These are phyloP conservation scores for Phytophthora megakarya DNA, from an alignment of 352 stramenopile species.

Conservation along the genomic window DNA sequence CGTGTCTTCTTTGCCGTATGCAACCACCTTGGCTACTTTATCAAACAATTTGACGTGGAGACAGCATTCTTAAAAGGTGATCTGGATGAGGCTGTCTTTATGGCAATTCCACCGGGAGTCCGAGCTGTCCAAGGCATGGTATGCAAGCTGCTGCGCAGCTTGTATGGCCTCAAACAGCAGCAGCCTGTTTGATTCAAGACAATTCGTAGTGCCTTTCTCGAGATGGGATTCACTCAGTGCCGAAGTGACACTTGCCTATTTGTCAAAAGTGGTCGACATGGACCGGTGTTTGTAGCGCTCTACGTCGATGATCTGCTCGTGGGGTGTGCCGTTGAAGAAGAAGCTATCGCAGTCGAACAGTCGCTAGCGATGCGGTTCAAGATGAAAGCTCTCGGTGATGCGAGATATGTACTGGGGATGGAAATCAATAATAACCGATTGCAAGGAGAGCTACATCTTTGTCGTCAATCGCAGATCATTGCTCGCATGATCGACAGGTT, in stretches of 20 bases:
- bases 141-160: slow-evolving; percentile 24
- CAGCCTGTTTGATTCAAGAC: slow-evolving; percentile 35
- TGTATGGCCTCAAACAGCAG: slow-evolving; percentile 49
- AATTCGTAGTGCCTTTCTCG: slow-evolving; percentile 14
- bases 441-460: too few relatives aligned
- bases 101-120: slow-evolving; percentile 19
- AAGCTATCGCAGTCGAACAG: not conserved
- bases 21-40: slow-evolving; percentile 11
- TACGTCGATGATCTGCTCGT: slow-evolving; percentile 26
- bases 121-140: slow-evolving; percentile 13
- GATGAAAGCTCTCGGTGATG: slow-evolving; percentile 25
- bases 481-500: too few relatives aligned
- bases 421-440: not conserved
- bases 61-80: slow-evolving; percentile 24
- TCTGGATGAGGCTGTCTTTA: slow-evolving; percentile 37
- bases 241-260: not conserved
- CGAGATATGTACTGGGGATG: slow-evolving; percentile 15
- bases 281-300: slow-evolving; percentile 10
- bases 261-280: not conserved
- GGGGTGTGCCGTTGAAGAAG: slow-evolving; percentile 3
- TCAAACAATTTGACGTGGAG: slow-evolving; percentile 35
- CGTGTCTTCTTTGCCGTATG: slow-evolving; percentile 32
- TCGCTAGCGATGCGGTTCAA: not conserved
- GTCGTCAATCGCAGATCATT: too few relatives aligned
- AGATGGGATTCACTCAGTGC: slow-evolving; percentile 7